Base-by-base conservation (phyloP, 2,329 filamentous ascomycete genomes). In the Claviceps capensis region DNA sequence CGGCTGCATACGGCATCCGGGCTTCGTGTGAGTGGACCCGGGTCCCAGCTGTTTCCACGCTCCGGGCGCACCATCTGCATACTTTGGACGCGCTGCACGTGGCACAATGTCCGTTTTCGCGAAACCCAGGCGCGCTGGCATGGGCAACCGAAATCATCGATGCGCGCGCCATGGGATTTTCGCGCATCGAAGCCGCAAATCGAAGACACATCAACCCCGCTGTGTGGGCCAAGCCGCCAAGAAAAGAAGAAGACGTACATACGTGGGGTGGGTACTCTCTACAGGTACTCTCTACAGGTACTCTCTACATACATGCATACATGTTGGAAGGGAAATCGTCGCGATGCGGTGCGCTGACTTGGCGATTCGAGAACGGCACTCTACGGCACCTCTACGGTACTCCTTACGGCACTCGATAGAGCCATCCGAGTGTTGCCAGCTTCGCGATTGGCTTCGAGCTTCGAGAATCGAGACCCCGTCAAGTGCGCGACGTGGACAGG, bases 361-460 rank as follows among this genome's bases (percentile, higher is more conserved):
- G 23, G 19, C 30, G 30, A 34, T 38, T 53, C 55, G 2, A 52
- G 57, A 22, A 53, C 56, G 19, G 53, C 57, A 30, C 2, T 19
- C 19, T 19, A 19, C 19, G 19, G 19, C 19, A 19, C 19, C 2
- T 2, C 19, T 19, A 53, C 56, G 19, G 53, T 56, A 30, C 5
- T 34, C 41, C 30, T 34, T 34, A 34, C 30, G 30, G 30, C 30
- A 34, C 30, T 34, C 30, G 30, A 34, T 11, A 34, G 9, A 34
- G 30, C 30, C 30, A 3, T 34, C 30, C 9, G 9, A 34, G 9
- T 34, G 4, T 11, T 34, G 30, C 30, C 30, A 34, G 30, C 52
- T 57, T 30, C 48, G 48, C 30, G 50, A 56, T 30, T 44, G 34
- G 19, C 54, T 51, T 50, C 52, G 53, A 22, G 19, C 54, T 51